Evolutionary conservation across 1,284 basidiomycete species (phyloP), one percentile per base, ranked within the genome.

Genomic region (Coniferiporia weirii): DNA sequence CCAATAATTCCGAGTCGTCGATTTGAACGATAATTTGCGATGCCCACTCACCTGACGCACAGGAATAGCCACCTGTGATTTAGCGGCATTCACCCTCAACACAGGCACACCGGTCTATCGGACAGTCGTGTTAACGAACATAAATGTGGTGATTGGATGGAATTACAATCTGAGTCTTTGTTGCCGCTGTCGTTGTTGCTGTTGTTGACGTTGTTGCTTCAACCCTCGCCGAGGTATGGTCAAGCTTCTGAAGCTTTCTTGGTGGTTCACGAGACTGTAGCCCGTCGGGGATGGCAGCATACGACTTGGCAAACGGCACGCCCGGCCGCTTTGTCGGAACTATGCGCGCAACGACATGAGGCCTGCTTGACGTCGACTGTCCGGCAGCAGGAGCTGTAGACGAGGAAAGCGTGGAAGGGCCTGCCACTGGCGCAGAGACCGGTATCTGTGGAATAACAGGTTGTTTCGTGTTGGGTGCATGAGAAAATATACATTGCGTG

Each of bases 401-500:
- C 15, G 62, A 40, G 19, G 61, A 51, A 47, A 59, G 15, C 55
- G 56, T 36, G 60, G 57, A 59, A 4, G 66, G 58, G 12, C 63
- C 47, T 10, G 65, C 61, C 47, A 66, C 67, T 34, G 71, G 70
- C 7, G 68, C 63, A 36, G 72, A 71, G 51, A 78, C 69, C 0
- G 75, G 75, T 22, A 82, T 74, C 52, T 69, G 65, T 10, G 78
- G 73, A 0, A 70, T 59, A 2, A 68, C 69, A 0, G 73, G 72
- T 1, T 74, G 69, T 8, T 70, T 69, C 17, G 78, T 60, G 56
- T 76, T 72, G 2, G 67, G 61, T 5, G 72, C 68, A 70, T 91
- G 89, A 35, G 82, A 84, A 72, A 86, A 91, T 22, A 87, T 65
- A 68, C 90, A 92, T 58, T 73, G 68, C 3, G 69, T 59, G n/a